Percentiles rank a stretch among this genome's conserved stretches.
Conservation (phyloP, 305 asterid species). For the Coffea humblotiana region DNA sequence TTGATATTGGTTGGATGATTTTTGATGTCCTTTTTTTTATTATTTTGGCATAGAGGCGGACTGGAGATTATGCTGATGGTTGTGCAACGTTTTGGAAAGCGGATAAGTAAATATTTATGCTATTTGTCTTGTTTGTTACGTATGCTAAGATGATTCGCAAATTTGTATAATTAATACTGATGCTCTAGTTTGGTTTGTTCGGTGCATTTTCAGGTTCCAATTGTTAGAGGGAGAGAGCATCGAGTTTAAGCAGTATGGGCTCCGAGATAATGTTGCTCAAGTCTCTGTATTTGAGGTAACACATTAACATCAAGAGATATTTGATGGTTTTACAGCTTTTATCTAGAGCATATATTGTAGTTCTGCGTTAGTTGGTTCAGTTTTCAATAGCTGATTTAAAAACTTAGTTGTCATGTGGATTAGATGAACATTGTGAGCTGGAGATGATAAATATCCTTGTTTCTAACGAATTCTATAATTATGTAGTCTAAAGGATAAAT, state of each 20-base stretch:
- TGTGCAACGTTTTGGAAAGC: slow-evolving; percentile 40
- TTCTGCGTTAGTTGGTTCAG: background rate
- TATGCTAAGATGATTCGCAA: background rate
- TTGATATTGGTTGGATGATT: background rate
- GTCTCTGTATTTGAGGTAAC: slow-evolving; percentile 38
- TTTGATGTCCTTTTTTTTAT: background rate
- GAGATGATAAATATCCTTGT: no score
- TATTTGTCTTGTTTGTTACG: background rate
- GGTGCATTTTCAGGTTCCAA: slow-evolving; percentile 25
- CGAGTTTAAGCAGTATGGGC: slow-evolving; percentile 36
- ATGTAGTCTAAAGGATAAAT: no score
- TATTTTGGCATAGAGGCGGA: slow-evolving; percentile 32
- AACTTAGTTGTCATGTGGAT: no score
- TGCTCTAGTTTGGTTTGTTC: background rate
- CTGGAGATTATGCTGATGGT: slow-evolving; percentile 39
- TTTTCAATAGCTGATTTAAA: background rate
- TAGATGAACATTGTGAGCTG: no score
- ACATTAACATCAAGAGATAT: background rate
- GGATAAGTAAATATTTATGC: slow-evolving; percentile 27
- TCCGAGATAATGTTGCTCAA: slow-evolving; percentile 43
- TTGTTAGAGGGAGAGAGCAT: slow-evolving; percentile 36
- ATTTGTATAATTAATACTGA: background rate
- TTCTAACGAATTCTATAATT: no score
- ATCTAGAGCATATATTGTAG: background rate
- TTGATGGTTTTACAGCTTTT: background rate